phyloP scores from a whole-genome alignment of 768 basidiomycete species.

The Psilocybe sp. region DNA sequence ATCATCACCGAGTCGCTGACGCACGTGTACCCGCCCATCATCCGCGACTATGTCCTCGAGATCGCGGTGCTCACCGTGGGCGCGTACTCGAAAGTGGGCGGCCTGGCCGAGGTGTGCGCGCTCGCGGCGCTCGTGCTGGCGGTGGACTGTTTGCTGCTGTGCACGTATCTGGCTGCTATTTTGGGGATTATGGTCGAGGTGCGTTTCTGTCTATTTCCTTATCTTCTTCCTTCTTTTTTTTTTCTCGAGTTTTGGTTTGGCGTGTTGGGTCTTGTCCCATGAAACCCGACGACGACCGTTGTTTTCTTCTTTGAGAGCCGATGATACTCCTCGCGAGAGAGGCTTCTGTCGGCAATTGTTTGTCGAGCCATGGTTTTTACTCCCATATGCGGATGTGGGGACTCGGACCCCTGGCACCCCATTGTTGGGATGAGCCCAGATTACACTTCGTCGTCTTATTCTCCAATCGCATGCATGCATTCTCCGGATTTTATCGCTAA shows the following conservation, averaged over 20 bases:
- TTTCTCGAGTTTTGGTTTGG: not conserved
- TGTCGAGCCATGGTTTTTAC: too few species aligned
- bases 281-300: not conserved
- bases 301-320: too few species aligned
- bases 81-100: constrained; percentile 82
- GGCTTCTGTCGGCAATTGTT: too few species aligned
- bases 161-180: constrained; percentile 87
- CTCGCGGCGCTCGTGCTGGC: constrained; percentile 86
- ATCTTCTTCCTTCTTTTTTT: constrained; percentile 1
- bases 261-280: not conserved
- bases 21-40: constrained; percentile 75
- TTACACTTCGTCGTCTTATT: too few species aligned
- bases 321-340: too few species aligned
- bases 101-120: constrained; percentile 91
- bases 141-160: constrained; percentile 85
- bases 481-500: too few species aligned
- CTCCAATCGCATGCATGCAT: too few species aligned
- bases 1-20: constrained; percentile 84
- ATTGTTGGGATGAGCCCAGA: too few species aligned
- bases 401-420: too few species aligned
- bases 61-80: constrained; percentile 87
- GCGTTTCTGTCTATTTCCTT: constrained; percentile 14
- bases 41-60: constrained; percentile 92
- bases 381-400: too few species aligned
- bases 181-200: constrained; percentile 97